Evolutionary conservation across 345 rosid genomes (phyloP).

Genomic region (Populus deltoides): DNA sequence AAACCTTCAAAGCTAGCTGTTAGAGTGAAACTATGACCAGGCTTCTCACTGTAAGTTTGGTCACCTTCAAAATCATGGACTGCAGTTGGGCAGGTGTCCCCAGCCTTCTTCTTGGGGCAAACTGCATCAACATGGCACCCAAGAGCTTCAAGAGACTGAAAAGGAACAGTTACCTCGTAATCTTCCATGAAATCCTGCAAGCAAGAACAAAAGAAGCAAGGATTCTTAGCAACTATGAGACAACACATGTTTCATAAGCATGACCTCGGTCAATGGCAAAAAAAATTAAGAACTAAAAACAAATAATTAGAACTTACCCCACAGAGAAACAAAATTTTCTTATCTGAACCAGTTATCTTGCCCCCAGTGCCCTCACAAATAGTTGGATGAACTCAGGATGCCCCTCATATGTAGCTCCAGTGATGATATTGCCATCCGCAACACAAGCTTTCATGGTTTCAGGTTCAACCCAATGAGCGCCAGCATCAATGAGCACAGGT

Average conservation of each 20-base stretch:
- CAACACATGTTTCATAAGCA: neutral
- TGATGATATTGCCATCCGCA: slow-evolving; percentile 69
- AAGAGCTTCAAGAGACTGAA: slow-evolving; percentile 82
- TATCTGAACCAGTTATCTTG: slow-evolving; percentile 41
- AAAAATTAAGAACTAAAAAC: too few relatives aligned
- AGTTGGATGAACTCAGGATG: slow-evolving; percentile 67
- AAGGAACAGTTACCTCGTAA: slow-evolving; percentile 80
- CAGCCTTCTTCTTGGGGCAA: slow-evolving; percentile 78
- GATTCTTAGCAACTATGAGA: neutral
- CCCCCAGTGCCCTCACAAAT: slow-evolving; percentile 77
- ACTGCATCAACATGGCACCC: slow-evolving; percentile 83
- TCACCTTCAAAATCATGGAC: slow-evolving; percentile 96
- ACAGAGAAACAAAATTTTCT: slow-evolving; percentile 75
- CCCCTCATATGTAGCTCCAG: slow-evolving; percentile 57
- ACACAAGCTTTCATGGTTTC: slow-evolving; percentile 43
- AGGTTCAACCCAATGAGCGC: slow-evolving; percentile 84
- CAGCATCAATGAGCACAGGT: slow-evolving; percentile 72
- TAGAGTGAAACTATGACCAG: slow-evolving; percentile 66
- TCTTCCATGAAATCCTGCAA: slow-evolving; percentile 53
- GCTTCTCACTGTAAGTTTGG: slow-evolving; percentile 93
- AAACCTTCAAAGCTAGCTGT: slow-evolving; percentile 60
- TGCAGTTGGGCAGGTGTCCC: slow-evolving; percentile 79
- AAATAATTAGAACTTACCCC: slow-evolving; percentile 51
- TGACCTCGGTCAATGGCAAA: neutral
- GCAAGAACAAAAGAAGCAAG: neutral